Conservation (phyloP, 106 monocot genomes). For the Dioscorea zingiberensis region DNA sequence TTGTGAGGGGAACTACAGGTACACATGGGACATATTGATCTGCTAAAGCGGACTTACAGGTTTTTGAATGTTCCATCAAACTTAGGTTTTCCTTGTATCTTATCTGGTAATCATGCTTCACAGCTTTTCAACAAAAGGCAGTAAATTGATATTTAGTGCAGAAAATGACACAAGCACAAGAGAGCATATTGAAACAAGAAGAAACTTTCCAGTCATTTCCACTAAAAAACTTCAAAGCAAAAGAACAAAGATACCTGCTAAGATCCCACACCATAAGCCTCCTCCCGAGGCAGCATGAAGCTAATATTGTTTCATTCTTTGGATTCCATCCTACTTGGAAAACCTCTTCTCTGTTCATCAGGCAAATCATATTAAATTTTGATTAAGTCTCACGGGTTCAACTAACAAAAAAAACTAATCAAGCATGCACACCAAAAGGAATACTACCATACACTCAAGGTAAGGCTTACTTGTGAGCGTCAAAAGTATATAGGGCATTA, state of each 20-base stretch:
- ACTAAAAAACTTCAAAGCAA: too few relatives aligned
- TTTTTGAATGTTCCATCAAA: too few relatives aligned
- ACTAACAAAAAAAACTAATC: background rate
- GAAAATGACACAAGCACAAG: too few relatives aligned
- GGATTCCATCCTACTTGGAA: slow-evolving; percentile 99
- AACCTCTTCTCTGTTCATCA: slow-evolving; percentile 75
- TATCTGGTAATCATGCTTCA: too few relatives aligned
- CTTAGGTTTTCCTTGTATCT: too few relatives aligned
- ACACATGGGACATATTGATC: too few relatives aligned
- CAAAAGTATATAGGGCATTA: slow-evolving; percentile 70
- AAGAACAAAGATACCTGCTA: slow-evolving; percentile 60
- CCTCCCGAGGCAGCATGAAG: slow-evolving; percentile 95
- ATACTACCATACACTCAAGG: background rate
- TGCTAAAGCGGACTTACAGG: too few relatives aligned
- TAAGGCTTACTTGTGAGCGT: slow-evolving; percentile 78
- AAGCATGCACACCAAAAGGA: background rate
- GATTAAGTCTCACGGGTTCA: background rate
- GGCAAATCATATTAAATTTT: slow-evolving; percentile 1
- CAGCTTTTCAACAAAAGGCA: too few relatives aligned
- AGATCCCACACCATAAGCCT: slow-evolving; percentile 99
- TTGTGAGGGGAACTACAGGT: too few relatives aligned
- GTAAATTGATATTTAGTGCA: too few relatives aligned
- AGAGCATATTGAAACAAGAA: too few relatives aligned
- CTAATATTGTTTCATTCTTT: slow-evolving; percentile 94
- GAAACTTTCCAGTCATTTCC: too few relatives aligned